Evolutionary conservation across 2,329 filamentous ascomycete species (phyloP), one percentile per base, ranked within the genome.

Genomic region (Trichoderma endophyticum): DNA sequence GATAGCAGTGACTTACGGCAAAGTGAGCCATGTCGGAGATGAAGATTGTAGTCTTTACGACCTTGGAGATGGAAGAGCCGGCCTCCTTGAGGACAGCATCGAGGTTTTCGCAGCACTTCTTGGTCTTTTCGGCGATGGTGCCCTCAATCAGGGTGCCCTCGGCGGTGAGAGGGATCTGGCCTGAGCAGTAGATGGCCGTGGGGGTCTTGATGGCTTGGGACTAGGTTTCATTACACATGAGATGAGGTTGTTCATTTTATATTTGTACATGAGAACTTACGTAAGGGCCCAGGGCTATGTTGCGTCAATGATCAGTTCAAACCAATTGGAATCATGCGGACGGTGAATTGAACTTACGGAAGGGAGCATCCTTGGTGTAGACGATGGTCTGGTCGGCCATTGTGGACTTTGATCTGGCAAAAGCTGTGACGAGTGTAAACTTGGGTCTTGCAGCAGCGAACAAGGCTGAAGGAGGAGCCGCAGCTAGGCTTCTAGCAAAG

Each of bases 41-140:
- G 87, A 98, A 98, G 80, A 97, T 92, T 80, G 91, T 93, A 77
- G 94, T 92, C 88, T 98, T 97, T 84, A 98, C 93, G 61, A 97
- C 91, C 82, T 91, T 93, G 75, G 89, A 83, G 72, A 98, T 87
- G 67, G 88, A 89, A 26, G 92, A 95, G 69, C 93, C 94, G 28
- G 94, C 94, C 77, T 91, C 93, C 73, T 90, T 88, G 66, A 98
- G 89, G 71, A 98, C 93, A 57, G 93, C 92, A 81, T 91, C 88
- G 79, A 98, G 88, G 83, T 97, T 97, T 83, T 92, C 85, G 81
- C 93, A 86, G 82, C 87, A 89, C 75, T 86, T 84, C 67, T 83
- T 83, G 32, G 89, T 91, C 84, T 90, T 89, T 77, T 94, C 84
- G 78, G 85, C 85, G 76, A 92, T 91, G 77, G 84, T 85, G 75